Evolutionary conservation across 352 stramenopile genomes (phyloP), one percentile per base, ranked within the genome.

Genomic region (Globisporangium solare): DNA sequence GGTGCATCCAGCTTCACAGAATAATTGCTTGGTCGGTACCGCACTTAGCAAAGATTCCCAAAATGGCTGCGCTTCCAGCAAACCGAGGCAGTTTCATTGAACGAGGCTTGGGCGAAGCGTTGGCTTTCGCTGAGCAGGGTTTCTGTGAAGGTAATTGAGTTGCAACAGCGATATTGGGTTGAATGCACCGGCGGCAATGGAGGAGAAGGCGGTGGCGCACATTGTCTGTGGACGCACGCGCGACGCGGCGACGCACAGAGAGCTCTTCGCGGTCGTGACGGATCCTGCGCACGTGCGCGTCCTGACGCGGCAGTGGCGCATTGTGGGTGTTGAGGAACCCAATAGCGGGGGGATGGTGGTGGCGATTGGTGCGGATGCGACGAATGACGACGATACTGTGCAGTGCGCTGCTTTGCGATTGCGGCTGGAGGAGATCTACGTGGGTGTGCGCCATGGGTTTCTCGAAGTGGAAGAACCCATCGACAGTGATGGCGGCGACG

Each of bases 391-490:
- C n/a, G 22, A 21, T 20, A 18, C 17, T 3, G 21, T 15, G 37
- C 2, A 2, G 10, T 14, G 20, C 2, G 22, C 21, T 17, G 40
- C 21, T 17, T 27, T 62, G 49, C 48, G 56, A 1, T 39, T 62
- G 47, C 47, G 40, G 1, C 39, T 56, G 20, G 56, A 62, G 32
- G 56, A 62, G 48, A 55, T 62, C 7, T 62, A 62, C 20, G 56
- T 62, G 2, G 56, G 56, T 0, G 14, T 62, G 6, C 42, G 15
- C 21, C 24, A 62, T 41, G 40, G 47, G 27, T 56, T 62, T 37
- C 56, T 62, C 13, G 11, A 5, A 17, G n/a, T 62, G 18, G 37
- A 32, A 4, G 12, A 48, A 8, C 37, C 37, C 37, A 6, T 22
- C 2, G 46, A 18, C 24, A 12, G 18, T 20, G 6, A 17, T 24